Percentiles rank a stretch among this genome's conserved stretches.
phyloP scores from a whole-genome alignment of 805 yeast species.

The Candida taoyuanica region DNA sequence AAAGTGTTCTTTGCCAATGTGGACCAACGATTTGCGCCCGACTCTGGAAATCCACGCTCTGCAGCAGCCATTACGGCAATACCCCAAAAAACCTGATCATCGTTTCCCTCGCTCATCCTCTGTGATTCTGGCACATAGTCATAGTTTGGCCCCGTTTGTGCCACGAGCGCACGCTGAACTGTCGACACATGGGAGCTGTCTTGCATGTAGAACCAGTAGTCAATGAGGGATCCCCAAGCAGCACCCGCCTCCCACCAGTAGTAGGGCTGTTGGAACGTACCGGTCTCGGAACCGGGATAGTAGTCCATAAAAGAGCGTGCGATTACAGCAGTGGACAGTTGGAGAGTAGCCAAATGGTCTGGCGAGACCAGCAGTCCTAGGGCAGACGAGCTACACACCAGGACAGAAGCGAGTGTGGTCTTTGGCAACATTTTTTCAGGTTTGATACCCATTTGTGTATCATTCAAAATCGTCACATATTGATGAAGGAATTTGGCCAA shows the following conservation, averaged over 20 bases:
- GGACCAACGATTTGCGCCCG: slow-evolving; percentile 65
- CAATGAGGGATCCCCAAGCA: slow-evolving; percentile 85
- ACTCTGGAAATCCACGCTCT: slow-evolving; percentile 74
- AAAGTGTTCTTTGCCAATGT: slow-evolving; percentile 83
- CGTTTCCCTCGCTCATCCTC: slow-evolving; percentile 92
- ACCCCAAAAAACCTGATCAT: slow-evolving; percentile 98
- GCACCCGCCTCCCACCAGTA: slow-evolving; percentile 99
- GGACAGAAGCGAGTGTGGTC: neutral
- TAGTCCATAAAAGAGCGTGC: slow-evolving; percentile 77
- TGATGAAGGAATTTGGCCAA: too few relatives aligned
- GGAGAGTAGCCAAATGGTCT: neutral
- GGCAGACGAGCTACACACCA: neutral
- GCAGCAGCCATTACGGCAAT: slow-evolving; percentile 89
- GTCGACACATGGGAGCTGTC: slow-evolving; percentile 61
- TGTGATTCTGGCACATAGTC: slow-evolving; percentile 87
- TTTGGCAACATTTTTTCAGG: neutral
- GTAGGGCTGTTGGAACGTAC: slow-evolving; percentile 85
- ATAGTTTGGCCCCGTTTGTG: slow-evolving; percentile 68
- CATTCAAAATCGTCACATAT: too few relatives aligned
- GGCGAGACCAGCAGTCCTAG: neutral
- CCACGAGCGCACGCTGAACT: slow-evolving; percentile 57
- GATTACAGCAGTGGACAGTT: slow-evolving; percentile 52
- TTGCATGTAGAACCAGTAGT: slow-evolving; percentile 66
- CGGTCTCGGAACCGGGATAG: slow-evolving; percentile 66
- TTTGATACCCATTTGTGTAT: too few relatives aligned